Evolutionary conservation across 306 rosid genomes (phyloP), one percentile per base, ranked within the genome.

Genomic region (Vachellia pachyceras): DNA sequence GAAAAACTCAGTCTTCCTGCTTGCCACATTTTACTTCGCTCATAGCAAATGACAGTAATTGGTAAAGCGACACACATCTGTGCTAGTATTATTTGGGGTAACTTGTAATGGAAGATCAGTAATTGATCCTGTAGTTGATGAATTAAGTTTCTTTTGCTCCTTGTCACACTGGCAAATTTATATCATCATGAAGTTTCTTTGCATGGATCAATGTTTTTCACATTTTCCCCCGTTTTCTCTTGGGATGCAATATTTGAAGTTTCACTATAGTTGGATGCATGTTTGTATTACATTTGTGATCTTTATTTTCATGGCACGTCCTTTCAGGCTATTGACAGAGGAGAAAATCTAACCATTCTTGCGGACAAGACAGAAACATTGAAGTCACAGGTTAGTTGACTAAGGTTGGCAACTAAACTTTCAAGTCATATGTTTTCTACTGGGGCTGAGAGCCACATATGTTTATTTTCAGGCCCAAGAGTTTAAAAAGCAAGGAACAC

Each of bases 321-420:
- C 74, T 79, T 84, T 81, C 91, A 92, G 97, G 89, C 93, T 57
- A 55, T 91, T 73, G 97, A 90, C 68, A 87, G 98, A 89, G 97
- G 98, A 68, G 98, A 92, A 84, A 91, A 88, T 84, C 65, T 94
- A 68, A 94, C 91, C 33, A 61, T 86, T 65, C 94, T 94, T 70
- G 94, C 87, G 5, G 90, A 85, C 87, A 94, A 92, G 91, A 85
- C 97, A 5, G 96, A 94, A 86, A 85, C 82, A 74, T 86, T 94
- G 70, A 94, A 90, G 54, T 86, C 92, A n/a, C 93, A 94, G 85
- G 98, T 88, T 84, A 85, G 75, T 55, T 70, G 67, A 86, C 66
- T 10, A 36, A 80, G 42, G 57, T 64, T 75, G 50, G 61, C 54
- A 65, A 68, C 67, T 20, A 84, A 49, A 20, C 13, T 57, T 75